phyloP scores from a whole-genome alignment of 208 protist species.

The Leishmania mexicana region DNA sequence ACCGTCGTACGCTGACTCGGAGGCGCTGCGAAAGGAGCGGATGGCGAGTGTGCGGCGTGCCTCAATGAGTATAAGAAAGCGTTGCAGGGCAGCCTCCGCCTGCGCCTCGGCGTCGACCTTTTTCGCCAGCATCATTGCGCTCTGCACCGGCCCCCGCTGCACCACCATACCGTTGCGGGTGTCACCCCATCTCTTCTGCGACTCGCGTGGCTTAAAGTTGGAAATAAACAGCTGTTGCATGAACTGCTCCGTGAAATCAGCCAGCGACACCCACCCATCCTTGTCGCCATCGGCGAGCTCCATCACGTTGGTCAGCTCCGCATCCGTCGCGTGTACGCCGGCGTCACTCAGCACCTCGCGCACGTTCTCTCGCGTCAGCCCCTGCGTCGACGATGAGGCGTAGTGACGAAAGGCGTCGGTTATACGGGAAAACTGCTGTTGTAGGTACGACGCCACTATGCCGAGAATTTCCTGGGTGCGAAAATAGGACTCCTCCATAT shows the following conservation, averaged over 20 bases:
- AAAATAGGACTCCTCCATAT: constrained; percentile 81
- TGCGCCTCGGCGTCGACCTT: constrained; percentile 35
- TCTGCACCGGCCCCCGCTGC: constrained; percentile 47
- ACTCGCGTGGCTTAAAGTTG: constrained; percentile 56
- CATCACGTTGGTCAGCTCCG: constrained; percentile 67
- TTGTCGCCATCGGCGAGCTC: constrained; percentile 70
- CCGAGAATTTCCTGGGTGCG: constrained; percentile 62
- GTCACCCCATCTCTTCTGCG: constrained; percentile 30
- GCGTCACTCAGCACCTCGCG: constrained; percentile 59
- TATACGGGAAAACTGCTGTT: constrained; percentile 64
- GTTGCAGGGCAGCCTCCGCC: constrained; percentile 64
- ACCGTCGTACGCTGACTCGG: constrained; percentile 76
- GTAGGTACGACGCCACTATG: constrained; percentile 58
- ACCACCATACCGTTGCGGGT: constrained; percentile 23
- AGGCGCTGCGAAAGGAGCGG: constrained; percentile 57
- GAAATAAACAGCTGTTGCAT: constrained; percentile 83
- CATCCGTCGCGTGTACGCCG: constrained; percentile 44
- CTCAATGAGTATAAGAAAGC: constrained; percentile 73
- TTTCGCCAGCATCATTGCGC: constrained; percentile 39
- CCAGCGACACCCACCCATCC: constrained; percentile 75
- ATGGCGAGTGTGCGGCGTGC: constrained; percentile 80
- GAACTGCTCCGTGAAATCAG: constrained; percentile 84
- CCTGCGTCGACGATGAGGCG: constrained; percentile 55
- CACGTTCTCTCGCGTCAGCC: constrained; percentile 65
- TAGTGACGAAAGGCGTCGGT: constrained; percentile 87